phyloP scores from a whole-genome alignment of 108 stramenopile species.

The Hondaea fermentalgiana region DNA sequence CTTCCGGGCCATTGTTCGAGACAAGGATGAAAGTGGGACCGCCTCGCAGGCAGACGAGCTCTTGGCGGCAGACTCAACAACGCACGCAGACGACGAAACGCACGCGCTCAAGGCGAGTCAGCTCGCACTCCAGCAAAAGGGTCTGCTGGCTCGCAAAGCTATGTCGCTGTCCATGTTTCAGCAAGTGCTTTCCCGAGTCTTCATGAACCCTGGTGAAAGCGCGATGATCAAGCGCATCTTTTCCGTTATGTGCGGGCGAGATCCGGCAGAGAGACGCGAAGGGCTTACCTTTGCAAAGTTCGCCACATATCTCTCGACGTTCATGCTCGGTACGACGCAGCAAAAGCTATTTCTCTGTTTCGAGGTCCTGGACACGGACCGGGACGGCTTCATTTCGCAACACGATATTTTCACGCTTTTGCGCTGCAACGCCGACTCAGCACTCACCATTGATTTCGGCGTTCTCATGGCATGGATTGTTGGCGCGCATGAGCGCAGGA shows the following conservation, averaged over 20 bases:
- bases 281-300: conserved; percentile 10
- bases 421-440: neutral
- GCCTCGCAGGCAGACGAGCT: too few relatives aligned
- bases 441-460: neutral
- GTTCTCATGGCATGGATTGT: neutral
- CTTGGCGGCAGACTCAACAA: too few relatives aligned
- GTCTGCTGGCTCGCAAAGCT: neutral
- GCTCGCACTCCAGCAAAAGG: conserved; percentile 2
- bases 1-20: neutral
- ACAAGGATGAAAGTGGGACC: neutral
- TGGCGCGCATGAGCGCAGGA: neutral
- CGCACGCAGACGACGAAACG: neutral
- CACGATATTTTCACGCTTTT: neutral
- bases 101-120: neutral
- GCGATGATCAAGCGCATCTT: neutral
- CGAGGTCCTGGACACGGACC: neutral
- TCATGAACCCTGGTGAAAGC: neutral
- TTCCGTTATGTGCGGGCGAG: neutral
- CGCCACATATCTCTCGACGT: neutral
- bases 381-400: neutral
- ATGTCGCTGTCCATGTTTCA: neutral
- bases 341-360: conserved; percentile 1
- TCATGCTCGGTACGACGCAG: neutral
- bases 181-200: neutral
- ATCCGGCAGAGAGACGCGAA: neutral